Conservation (phyloP, 495 filamentous ascomycete species). For the Penicillium simplicissimum region DNA sequence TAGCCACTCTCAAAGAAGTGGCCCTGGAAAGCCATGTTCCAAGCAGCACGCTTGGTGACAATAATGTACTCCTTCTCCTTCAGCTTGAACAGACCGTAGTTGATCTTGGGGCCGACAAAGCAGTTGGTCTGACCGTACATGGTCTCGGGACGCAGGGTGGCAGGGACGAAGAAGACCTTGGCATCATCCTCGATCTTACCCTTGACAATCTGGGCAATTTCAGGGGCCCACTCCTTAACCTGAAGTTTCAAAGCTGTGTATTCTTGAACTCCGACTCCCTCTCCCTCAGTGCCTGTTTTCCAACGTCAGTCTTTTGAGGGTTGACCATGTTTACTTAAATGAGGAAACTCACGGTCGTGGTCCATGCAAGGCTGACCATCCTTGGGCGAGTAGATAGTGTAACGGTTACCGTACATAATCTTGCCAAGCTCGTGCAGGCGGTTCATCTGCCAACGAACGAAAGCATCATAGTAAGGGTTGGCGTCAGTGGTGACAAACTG, state of each 20-base stretch:
- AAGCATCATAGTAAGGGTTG: conserved; percentile 95
- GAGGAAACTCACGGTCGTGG: conserved; percentile 65
- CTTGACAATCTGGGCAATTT: conserved; percentile 64
- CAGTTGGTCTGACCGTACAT: conserved; percentile 98
- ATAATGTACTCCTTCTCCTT: conserved; percentile 83
- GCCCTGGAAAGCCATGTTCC: conserved; percentile 95
- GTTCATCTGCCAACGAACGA: conserved; percentile 98
- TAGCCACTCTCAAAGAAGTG: conserved; percentile 74
- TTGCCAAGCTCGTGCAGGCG: conserved; percentile 85
- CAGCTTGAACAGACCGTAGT: conserved; percentile 87
- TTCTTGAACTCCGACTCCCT: conserved; percentile 87
- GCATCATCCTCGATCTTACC: conserved; percentile 79
- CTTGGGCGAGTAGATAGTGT: conserved; percentile 94
- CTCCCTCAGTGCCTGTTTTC: conserved; percentile 62
- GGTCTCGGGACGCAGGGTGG: conserved; percentile 91
- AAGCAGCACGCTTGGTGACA: conserved; percentile 80
- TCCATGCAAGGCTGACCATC: conserved; percentile 98
- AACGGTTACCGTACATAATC: conserved; percentile 91
- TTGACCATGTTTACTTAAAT: too few species aligned
- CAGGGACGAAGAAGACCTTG: conserved; percentile 85
- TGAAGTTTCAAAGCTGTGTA: conserved; percentile 90
- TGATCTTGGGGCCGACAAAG: conserved; percentile 89
- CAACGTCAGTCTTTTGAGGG: too few species aligned
- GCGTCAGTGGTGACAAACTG: conserved; percentile 94
- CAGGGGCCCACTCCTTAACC: conserved; percentile 82